Evolutionary conservation across 768 basidiomycete species (phyloP).

Genomic region (Pleurotus eryngii): DNA sequence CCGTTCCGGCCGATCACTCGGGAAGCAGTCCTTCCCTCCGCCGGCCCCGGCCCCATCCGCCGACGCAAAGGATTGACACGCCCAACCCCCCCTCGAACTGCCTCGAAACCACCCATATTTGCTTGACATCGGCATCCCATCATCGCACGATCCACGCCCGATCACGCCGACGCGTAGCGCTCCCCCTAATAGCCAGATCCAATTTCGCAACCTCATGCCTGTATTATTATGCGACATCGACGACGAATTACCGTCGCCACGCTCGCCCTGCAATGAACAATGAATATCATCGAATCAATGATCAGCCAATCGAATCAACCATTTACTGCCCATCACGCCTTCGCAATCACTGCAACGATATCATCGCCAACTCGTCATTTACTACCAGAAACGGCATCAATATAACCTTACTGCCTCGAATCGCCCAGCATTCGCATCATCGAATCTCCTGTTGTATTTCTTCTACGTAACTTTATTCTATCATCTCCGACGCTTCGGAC

Average conservation of each 20-base stretch:
- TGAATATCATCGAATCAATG: background rate
- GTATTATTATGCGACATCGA: constrained; percentile 34
- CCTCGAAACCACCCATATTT: background rate
- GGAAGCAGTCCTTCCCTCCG: constrained; percentile 7
- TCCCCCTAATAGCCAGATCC: constrained; percentile 7
- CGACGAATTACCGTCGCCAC: constrained; percentile 20
- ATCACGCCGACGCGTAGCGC: constrained; percentile 8
- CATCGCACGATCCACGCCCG: background rate
- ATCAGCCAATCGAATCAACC: background rate
- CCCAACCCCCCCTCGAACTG: constrained; percentile 44
- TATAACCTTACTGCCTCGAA: background rate
- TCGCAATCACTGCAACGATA: background rate
- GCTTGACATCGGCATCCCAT: background rate
- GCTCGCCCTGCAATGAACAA: constrained; percentile 7
- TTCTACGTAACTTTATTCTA: background rate
- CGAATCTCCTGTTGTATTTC: constrained; percentile 3
- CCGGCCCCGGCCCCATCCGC: constrained; percentile 53
- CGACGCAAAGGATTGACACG: constrained; percentile 53
- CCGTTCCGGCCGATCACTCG: background rate
- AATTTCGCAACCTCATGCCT: constrained; percentile 57
- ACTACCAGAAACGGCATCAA: background rate
- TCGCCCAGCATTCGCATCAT: background rate
- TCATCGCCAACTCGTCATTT: background rate
- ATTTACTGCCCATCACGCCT: background rate
- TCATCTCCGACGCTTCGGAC: background rate